A percentile compares a stretch with the other conserved stretches of the same genome.
Conservation (phyloP, 441 rosid genomes). For the Euphorbia celastroides region DNA sequence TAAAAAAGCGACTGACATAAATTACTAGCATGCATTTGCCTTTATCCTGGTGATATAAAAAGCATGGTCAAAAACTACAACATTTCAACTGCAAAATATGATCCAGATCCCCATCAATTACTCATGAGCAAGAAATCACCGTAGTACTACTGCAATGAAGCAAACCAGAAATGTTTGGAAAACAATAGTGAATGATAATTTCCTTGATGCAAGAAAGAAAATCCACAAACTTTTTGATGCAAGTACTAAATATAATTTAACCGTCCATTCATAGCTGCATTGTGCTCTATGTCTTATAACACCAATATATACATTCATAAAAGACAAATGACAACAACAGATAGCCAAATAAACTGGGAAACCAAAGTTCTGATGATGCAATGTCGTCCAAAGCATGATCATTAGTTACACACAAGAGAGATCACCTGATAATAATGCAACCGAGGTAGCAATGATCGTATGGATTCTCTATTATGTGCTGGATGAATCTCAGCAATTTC, state of each 20-base stretch:
- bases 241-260: background rate
- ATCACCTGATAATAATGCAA: slow-evolving; percentile 43
- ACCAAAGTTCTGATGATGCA: background rate
- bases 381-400: slow-evolving; percentile 2
- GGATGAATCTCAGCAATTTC: slow-evolving; percentile 78
- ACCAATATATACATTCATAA: background rate
- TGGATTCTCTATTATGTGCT: slow-evolving; percentile 55
- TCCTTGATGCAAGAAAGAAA: background rate
- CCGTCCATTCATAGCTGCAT: background rate
- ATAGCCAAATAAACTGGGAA: slow-evolving; percentile 10
- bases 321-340: background rate
- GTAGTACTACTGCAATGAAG: background rate
- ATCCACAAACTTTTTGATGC: background rate
- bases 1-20: background rate
- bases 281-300: background rate
- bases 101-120: background rate
- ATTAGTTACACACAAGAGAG: background rate
- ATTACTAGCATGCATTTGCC: background rate
- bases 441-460: slow-evolving; percentile 58
- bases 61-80: background rate
- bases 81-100: background rate
- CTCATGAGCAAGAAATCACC: background rate
- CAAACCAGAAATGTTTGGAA: no score
- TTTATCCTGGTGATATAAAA: background rate
- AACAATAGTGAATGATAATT: background rate